These are phyloP conservation scores for Aquilaria yunnanensis DNA, from an alignment of 345 rosid species.

Conservation along the genomic window DNA sequence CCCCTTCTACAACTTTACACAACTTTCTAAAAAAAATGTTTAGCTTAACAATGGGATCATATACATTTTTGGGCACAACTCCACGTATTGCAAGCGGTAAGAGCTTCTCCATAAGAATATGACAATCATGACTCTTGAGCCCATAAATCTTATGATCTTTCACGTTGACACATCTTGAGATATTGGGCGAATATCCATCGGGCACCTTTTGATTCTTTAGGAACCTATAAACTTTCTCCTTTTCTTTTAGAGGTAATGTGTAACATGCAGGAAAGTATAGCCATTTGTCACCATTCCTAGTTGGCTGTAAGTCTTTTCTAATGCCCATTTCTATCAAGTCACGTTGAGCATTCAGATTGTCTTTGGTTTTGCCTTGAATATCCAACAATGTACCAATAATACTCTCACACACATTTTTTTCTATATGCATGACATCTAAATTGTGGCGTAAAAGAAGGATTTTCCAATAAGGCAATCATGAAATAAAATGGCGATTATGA, in stretches of 20 bases:
- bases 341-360: neutral
- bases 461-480: neutral
- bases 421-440: neutral
- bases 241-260: constrained; percentile 3
- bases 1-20: no score
- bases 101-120: constrained; percentile 6
- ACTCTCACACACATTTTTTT: neutral
- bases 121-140: constrained; percentile 11
- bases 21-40: neutral
- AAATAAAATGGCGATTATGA: neutral
- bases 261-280: neutral
- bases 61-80: neutral
- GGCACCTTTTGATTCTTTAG: neutral
- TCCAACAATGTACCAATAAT: neutral
- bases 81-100: constrained; percentile 8
- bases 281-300: neutral
- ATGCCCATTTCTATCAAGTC: neutral
- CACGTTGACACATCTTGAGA: constrained; percentile 3
- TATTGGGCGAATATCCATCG: constrained; percentile 10
- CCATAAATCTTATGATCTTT: constrained; percentile 1
- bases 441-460: neutral
- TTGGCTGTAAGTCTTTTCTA: neutral
- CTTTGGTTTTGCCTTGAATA: neutral
- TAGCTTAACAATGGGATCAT: neutral
- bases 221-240: neutral